Evolutionary conservation across 768 basidiomycete genomes (phyloP).

Genomic region (Phylloporus scabripes): DNA sequence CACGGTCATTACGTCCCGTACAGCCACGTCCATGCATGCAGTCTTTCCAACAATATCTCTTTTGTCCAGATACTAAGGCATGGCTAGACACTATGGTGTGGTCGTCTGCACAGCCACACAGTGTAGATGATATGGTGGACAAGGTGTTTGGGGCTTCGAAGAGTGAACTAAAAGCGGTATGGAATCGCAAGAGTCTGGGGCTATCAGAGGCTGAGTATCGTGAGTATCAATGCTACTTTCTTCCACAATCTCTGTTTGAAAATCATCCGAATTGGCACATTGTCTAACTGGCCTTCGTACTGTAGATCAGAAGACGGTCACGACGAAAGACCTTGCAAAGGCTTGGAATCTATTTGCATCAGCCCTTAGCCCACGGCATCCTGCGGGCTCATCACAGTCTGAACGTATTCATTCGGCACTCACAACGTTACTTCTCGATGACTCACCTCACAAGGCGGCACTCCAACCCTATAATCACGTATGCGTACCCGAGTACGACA

Average conservation of each 20-base stretch:
- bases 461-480: constrained; percentile 82
- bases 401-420: constrained; percentile 35
- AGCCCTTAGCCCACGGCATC: background rate
- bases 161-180: constrained; percentile 52
- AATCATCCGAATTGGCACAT: background rate
- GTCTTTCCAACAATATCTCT: constrained; percentile 58
- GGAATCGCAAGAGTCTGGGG: constrained; percentile 78
- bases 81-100: constrained; percentile 88
- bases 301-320: constrained; percentile 30
- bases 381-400: constrained; percentile 3
- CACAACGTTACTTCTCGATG: constrained; percentile 48
- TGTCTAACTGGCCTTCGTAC: background rate
- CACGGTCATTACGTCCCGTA: constrained; percentile 32
- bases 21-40: constrained; percentile 64
- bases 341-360: constrained; percentile 51
- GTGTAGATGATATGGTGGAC: constrained; percentile 69
- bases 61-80: constrained; percentile 48
- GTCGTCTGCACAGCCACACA: constrained; percentile 82
- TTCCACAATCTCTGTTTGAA: background rate
- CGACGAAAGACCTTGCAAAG: constrained; percentile 70
- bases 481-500: constrained; percentile 65
- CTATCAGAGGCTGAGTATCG: constrained; percentile 57
- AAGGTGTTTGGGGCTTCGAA: constrained; percentile 46
- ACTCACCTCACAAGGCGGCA: constrained; percentile 49
- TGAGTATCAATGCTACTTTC: constrained; percentile 38